Percentiles rank a stretch among this genome's conserved stretches.
Evolutionary conservation across 179 eudicot species (phyloP).

Genomic region (Actinidia arguta): DNA sequence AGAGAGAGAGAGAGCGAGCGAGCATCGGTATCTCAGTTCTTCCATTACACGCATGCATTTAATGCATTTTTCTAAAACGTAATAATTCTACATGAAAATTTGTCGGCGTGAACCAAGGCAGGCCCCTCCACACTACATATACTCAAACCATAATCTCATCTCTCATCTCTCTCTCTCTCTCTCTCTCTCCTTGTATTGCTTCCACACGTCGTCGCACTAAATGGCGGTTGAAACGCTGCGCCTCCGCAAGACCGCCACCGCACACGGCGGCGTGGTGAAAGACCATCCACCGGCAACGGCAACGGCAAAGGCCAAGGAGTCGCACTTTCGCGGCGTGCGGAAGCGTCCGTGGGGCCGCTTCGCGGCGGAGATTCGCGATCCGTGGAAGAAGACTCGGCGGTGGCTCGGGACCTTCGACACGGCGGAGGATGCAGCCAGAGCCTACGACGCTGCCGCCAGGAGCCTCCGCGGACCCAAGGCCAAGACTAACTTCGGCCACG

Average conservation of each 20-base stretch:
- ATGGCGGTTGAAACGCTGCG: constrained; percentile 19
- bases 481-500: constrained; percentile 36
- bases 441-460: constrained; percentile 46
- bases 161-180: neutral
- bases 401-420: constrained; percentile 50
- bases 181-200: neutral
- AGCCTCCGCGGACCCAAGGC: constrained; percentile 43
- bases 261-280: neutral
- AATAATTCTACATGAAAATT: neutral
- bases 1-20: neutral
- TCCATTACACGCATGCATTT: constrained; percentile 8
- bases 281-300: constrained; percentile 8
- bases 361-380: constrained; percentile 50
- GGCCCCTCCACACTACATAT: neutral
- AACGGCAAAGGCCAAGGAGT: constrained; percentile 2
- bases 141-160: neutral
- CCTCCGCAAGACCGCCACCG: constrained; percentile 2
- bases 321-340: constrained; percentile 41
- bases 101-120: constrained; percentile 21
- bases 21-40: neutral
- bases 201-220: no score
- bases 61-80: neutral
- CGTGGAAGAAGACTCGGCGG: constrained; percentile 38
- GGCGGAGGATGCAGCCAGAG: constrained; percentile 42
- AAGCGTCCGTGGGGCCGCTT: constrained; percentile 45